phyloP scores from a whole-genome alignment of 2,329 filamentous ascomycete genomes.

The Didymella sp. region DNA sequence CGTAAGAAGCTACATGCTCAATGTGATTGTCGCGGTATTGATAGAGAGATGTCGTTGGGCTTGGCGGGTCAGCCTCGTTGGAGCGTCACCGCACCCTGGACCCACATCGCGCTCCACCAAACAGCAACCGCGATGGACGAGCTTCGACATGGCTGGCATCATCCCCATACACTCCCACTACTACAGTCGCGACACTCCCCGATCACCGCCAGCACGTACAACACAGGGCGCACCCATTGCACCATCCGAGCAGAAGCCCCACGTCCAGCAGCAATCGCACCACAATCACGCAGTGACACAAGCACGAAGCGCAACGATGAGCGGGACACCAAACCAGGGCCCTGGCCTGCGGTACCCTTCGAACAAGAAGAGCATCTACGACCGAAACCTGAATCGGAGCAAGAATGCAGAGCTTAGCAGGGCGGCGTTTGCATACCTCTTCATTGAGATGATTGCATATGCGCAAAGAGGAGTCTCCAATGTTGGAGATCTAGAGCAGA shows the following conservation, averaged over 20 bases:
- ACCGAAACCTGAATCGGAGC: slow-evolving; percentile 88
- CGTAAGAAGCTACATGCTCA: neutral
- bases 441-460: slow-evolving; percentile 95
- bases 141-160: slow-evolving; percentile 31
- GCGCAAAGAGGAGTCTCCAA: slow-evolving; percentile 89
- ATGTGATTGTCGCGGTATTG: neutral
- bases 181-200: slow-evolving; percentile 22
- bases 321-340: slow-evolving; percentile 33
- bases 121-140: slow-evolving; percentile 14
- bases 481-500: slow-evolving; percentile 91
- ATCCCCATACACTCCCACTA: slow-evolving; percentile 28
- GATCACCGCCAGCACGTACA: slow-evolving; percentile 8
- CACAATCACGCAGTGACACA: slow-evolving; percentile 9
- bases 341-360: slow-evolving; percentile 82
- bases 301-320: slow-evolving; percentile 33
- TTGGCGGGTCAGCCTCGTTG: slow-evolving; percentile 20
- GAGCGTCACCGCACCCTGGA: slow-evolving; percentile 22
- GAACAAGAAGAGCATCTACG: slow-evolving; percentile 97
- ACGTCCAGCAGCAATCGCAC: slow-evolving; percentile 17
- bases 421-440: slow-evolving; percentile 93
- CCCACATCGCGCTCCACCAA: slow-evolving; percentile 31
- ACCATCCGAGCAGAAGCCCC: slow-evolving; percentile 12
- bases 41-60: neutral
- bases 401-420: slow-evolving; percentile 89
- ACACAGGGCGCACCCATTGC: slow-evolving; percentile 14